Conservation (phyloP, 108 stramenopile genomes). For the Schizochytrium sp. region DNA sequence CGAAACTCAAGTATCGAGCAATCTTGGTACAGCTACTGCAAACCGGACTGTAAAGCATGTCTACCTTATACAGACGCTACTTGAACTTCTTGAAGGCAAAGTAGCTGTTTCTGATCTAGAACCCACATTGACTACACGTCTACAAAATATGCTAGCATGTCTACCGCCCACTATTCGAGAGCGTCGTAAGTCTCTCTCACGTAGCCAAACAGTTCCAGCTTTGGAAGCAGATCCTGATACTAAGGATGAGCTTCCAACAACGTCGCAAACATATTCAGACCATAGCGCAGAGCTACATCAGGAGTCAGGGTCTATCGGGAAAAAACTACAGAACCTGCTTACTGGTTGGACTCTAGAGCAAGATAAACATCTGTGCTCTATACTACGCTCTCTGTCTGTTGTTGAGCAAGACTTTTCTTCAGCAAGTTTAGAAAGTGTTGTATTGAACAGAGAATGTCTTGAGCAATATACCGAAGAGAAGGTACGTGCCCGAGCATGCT, state of each 20-base stretch:
- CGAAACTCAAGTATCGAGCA: no score
- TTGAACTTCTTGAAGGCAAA: no score
- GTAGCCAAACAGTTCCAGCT: background rate
- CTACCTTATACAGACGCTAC: no score
- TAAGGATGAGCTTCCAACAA: background rate
- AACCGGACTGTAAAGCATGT: no score
- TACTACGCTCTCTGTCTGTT: background rate
- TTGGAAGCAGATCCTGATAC: background rate
- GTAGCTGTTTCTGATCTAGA: no score
- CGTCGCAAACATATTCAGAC: background rate
- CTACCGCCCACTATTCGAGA: background rate
- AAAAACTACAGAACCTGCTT: background rate
- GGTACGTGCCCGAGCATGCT: background rate
- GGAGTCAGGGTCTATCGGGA: background rate
- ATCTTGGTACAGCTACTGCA: no score
- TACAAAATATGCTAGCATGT: no score
- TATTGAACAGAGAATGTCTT: background rate
- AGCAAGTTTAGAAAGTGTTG: background rate
- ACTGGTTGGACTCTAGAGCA: background rate
- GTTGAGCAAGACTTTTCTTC: background rate
- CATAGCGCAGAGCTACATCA: background rate
- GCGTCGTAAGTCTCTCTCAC: background rate
- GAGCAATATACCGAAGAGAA: background rate
- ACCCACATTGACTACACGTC: no score
- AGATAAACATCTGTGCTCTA: background rate